A percentile compares a stretch with the other conserved stretches of the same genome.
Conservation (phyloP, 2,329 filamentous ascomycete genomes). For the Fusarium staphyleae region DNA sequence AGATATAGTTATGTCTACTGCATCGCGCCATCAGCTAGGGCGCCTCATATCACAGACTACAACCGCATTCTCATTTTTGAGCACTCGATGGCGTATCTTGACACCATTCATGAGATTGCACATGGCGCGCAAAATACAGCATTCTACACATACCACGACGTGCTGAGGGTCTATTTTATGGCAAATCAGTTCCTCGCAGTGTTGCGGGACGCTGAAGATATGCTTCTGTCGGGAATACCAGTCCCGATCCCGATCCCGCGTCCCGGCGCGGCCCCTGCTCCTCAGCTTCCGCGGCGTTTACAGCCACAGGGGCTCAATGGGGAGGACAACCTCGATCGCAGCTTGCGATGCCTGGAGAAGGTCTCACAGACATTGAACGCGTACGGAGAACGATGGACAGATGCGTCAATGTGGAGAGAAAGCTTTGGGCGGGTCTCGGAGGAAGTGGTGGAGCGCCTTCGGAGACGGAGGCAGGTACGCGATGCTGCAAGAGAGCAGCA, state of each 20-base stretch:
- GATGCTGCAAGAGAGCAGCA: conserved; percentile 45
- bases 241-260: conserved; percentile 55
- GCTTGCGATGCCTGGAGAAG: conserved; percentile 61
- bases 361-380: conserved; percentile 61
- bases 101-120: conserved; percentile 73
- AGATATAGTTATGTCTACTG: conserved; percentile 93
- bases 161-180: conserved; percentile 81
- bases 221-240: conserved; percentile 59
- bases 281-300: conserved; percentile 59
- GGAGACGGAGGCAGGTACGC: conserved; percentile 48
- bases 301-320: conserved; percentile 45
- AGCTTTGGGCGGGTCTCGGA: conserved; percentile 60
- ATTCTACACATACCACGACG: conserved; percentile 87
- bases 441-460: conserved; percentile 54
- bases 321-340: conserved; percentile 62
- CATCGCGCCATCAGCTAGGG: conserved; percentile 78
- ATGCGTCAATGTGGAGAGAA: conserved; percentile 60
- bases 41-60: conserved; percentile 76
- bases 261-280: conserved; percentile 57
- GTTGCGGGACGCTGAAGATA: conserved; percentile 63
- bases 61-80: conserved; percentile 85
- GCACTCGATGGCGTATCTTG: conserved; percentile 81
- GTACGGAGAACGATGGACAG: conserved; percentile 67
- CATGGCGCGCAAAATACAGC: conserved; percentile 65
- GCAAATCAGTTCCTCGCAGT: conserved; percentile 69